A percentile compares a stretch with the other conserved stretches of the same genome.
Conservation (phyloP, 140 eudicot species). For the Flaveria floridana region DNA sequence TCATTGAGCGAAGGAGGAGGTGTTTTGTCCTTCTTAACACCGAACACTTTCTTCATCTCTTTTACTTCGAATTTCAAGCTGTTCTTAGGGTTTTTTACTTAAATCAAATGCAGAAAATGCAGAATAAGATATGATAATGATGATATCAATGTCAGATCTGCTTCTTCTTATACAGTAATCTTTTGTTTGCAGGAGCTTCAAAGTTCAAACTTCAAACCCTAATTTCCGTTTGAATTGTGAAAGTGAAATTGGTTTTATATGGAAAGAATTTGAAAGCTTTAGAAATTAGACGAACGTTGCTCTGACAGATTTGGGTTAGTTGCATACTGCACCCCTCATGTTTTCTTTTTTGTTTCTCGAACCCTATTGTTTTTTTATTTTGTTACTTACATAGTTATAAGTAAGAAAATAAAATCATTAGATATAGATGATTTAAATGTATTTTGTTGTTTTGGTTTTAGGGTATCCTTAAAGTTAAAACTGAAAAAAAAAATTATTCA, state of each 20-base stretch:
- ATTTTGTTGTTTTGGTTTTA: background rate
- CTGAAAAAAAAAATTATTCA: too few species aligned
- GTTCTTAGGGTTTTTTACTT: slow-evolving; percentile 12
- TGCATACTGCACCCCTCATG: slow-evolving; percentile 17
- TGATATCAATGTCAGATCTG: slow-evolving; percentile 5
- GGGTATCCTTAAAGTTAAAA: too few species aligned
- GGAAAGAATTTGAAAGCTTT: slow-evolving; percentile 1
- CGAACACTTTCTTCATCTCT: slow-evolving; percentile 70
- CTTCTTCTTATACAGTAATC: background rate
- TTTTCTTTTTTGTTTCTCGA: slow-evolving; percentile 1
- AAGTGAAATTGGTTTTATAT: slow-evolving; percentile 17
- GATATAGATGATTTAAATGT: too few species aligned
- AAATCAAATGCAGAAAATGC: background rate
- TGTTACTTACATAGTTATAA: background rate
- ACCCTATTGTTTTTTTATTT: background rate
- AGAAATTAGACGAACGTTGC: background rate
- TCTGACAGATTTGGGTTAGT: background rate
- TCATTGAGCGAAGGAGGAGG: slow-evolving; percentile 66
- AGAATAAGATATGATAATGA: background rate
- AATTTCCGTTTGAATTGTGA: slow-evolving; percentile 7
- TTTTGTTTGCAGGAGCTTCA: background rate
- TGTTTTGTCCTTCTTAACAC: slow-evolving; percentile 64
- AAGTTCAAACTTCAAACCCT: background rate
- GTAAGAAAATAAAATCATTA: too few species aligned
- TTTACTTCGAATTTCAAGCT: background rate